Evolutionary conservation across 148 eudicot genomes (phyloP), one percentile per base, ranked within the genome.

Genomic region (Mesembryanthemum crystallinum): DNA sequence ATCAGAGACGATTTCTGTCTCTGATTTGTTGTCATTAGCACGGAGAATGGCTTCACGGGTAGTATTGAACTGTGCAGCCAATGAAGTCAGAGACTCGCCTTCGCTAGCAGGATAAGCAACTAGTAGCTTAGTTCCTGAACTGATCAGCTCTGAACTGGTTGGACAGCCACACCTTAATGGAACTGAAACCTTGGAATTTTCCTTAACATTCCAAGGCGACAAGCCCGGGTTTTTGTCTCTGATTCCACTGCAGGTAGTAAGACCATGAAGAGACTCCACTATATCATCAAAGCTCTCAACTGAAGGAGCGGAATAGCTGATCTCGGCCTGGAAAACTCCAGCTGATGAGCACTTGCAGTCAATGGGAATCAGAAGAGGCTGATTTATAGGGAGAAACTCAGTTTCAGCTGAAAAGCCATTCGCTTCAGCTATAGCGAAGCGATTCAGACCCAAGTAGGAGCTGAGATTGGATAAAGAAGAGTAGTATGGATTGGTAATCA

Each of bases 151-250:
- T 24, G 74, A 37, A 30, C 70, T 33, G 43, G 80, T 59, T 15
- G 92, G 93, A 68, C 96, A 91, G 1, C 85, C 87, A 67, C 96
- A 91, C 78, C 79, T 78, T 54, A 91, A 18, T 39, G 96, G 96
- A 37, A 91, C 81, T 33, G 67, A 35, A 37, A 91, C 39, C 37
- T 66, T 81, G 9, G 67, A 27, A 20, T 81, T 85, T 6, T 81
- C 82, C 1, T 30, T 55, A 29, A 88, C 62, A 77, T 73, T 65
- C 81, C 69, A 79, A 11, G 88, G 86, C 0, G 76, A 39, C 12
- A 79, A 54, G 69, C 69, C 73, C 10, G 85, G 84, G 72, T 90
- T 92, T 39, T 74, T 79, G 67, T 82, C 82, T 13, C 25, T 57
- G 17, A 90, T 86, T 0, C 85, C 87, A 60, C 77, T 76, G 69